These are phyloP conservation scores for Grigorovia yakushimaensis DNA, from an alignment of 805 yeast species.

Conservation along the genomic window DNA sequence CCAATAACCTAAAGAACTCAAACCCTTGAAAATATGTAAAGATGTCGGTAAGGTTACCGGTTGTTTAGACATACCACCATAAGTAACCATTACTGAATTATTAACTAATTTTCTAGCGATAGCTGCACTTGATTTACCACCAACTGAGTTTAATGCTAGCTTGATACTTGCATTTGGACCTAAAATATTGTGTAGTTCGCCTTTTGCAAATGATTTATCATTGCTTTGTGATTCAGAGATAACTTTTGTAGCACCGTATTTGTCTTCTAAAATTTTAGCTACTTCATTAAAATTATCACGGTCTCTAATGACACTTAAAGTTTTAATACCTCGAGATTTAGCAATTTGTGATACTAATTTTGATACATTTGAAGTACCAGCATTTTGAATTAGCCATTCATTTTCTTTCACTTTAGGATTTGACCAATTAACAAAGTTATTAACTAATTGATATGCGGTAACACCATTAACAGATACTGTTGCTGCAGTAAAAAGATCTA, in stretches of 20 bases:
- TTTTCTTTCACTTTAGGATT: conserved; percentile 15
- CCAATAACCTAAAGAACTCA: conserved; percentile 89
- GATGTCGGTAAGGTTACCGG: conserved; percentile 91
- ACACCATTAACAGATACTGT: conserved; percentile 88
- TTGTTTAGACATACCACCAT: conserved; percentile 96
- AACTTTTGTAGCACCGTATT: conserved; percentile 75
- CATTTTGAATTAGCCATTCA: conserved; percentile 93
- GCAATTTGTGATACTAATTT: conserved; percentile 86
- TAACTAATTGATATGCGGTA: conserved; percentile 84
- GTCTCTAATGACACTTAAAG: conserved; percentile 81
- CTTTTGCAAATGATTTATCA: conserved; percentile 54
- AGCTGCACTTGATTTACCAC: conserved; percentile 77
- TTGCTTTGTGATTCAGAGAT: conserved; percentile 80
- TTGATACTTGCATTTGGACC: conserved; percentile 43
- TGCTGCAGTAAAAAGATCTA: conserved; percentile 62
- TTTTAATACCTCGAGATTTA: conserved; percentile 64
- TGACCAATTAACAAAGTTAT: conserved; percentile 39
- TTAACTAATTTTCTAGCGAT: conserved; percentile 72
- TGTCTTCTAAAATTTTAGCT: conserved; percentile 40
- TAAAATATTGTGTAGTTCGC: conserved; percentile 36
- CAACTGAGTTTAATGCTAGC: conserved; percentile 85
- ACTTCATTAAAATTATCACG: conserved; percentile 66
- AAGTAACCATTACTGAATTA: conserved; percentile 75
- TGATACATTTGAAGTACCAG: conserved; percentile 94
- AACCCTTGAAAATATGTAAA: conserved; percentile 78